Conservation (phyloP, 805 yeast genomes). For the Wickerhamomyces chaumierensis region DNA sequence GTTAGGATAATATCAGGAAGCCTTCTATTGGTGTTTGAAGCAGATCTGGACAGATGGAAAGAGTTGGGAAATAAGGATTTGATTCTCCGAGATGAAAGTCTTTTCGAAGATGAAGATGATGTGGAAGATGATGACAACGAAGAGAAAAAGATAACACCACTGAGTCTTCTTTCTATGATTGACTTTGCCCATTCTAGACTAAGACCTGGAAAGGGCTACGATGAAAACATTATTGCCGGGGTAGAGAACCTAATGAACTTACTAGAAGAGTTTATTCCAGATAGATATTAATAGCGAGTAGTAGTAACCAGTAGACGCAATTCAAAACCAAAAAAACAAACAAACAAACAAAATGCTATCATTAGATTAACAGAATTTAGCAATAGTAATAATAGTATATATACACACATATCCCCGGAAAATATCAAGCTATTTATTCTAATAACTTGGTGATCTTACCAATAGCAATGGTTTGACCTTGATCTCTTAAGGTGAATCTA, state of each 20-base stretch:
- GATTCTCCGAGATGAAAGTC: slow-evolving; percentile 22
- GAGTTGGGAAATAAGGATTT: slow-evolving; percentile 29
- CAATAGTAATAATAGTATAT: no score
- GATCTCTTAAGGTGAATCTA: slow-evolving; percentile 96
- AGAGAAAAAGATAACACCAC: slow-evolving; percentile 18
- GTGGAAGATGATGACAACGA: slow-evolving; percentile 22
- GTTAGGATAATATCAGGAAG: slow-evolving; percentile 63
- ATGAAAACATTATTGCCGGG: slow-evolving; percentile 62
- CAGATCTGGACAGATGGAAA: slow-evolving; percentile 46
- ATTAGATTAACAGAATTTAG: no score
- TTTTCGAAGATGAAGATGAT: slow-evolving; percentile 22
- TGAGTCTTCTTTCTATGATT: slow-evolving; percentile 57
- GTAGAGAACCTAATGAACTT: slow-evolving; percentile 45
- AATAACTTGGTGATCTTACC: slow-evolving; percentile 92
- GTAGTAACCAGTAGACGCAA: no score
- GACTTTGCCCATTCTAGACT: slow-evolving; percentile 85
- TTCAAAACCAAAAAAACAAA: background rate
- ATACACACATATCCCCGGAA: background rate
- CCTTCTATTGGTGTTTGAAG: slow-evolving; percentile 64
- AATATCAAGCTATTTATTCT: slow-evolving; percentile 21
- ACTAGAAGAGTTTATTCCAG: slow-evolving; percentile 20
- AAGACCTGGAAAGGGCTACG: slow-evolving; percentile 54
- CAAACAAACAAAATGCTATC: background rate
- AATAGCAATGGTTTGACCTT: slow-evolving; percentile 95
- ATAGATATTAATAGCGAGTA: no score